phyloP scores from a whole-genome alignment of 2,329 filamentous ascomycete genomes.

The Decorospora gaudefroyi region DNA sequence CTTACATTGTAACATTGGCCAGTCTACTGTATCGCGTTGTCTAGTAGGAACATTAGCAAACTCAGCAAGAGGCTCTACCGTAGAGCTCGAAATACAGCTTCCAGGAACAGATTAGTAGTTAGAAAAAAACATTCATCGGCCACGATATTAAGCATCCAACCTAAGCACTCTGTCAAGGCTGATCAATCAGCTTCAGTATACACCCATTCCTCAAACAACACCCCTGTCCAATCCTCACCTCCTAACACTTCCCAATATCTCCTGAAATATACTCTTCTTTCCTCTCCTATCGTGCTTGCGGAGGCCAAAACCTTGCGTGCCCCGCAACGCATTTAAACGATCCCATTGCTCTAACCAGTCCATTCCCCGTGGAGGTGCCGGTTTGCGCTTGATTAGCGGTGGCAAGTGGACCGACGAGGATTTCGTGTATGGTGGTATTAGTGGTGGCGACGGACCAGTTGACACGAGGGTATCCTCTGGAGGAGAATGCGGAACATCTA shows the following conservation, averaged over 20 bases:
- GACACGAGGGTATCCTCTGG: no score
- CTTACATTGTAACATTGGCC: no score
- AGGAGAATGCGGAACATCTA: background rate
- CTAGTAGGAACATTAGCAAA: no score
- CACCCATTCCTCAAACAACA: no score
- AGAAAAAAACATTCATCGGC: no score
- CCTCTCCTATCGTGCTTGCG: background rate
- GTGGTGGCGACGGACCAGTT: background rate
- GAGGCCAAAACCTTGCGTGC: constrained; percentile 3
- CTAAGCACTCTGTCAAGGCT: no score
- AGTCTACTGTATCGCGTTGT: no score
- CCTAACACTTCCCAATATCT: constrained; percentile 5
- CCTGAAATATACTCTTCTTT: background rate
- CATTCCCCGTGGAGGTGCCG: constrained; percentile 9
- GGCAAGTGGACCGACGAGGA: background rate
- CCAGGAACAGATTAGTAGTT: no score
- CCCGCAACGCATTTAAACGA: constrained; percentile 1
- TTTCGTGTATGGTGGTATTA: background rate
- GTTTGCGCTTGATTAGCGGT: constrained; percentile 9
- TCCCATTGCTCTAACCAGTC: constrained; percentile 20
- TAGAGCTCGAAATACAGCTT: no score
- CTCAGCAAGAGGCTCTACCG: no score
- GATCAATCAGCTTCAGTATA: background rate
- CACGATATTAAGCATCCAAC: no score
- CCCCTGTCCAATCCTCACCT: background rate